A percentile compares a stretch with the other conserved stretches of the same genome.
phyloP scores from a whole-genome alignment of 2,329 filamentous ascomycete species.

The Lecanicillium sp. region DNA sequence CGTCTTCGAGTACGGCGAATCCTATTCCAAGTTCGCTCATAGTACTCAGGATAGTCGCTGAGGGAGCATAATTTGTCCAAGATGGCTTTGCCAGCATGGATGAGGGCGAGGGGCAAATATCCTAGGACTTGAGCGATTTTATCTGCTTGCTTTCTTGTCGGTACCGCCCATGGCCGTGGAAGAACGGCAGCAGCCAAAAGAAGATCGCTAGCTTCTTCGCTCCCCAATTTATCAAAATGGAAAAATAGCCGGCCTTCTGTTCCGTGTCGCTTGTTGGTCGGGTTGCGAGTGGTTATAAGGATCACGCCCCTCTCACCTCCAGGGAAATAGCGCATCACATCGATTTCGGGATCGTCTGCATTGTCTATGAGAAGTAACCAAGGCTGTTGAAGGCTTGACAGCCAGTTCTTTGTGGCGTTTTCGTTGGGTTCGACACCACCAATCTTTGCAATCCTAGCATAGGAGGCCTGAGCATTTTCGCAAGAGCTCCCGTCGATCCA shows the following conservation, averaged over 20 bases:
- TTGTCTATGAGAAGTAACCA: slow-evolving; percentile 9
- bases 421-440: slow-evolving; percentile 6
- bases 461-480: slow-evolving; percentile 2
- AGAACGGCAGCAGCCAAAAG: slow-evolving; percentile 5
- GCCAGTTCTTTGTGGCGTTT: slow-evolving; percentile 5
- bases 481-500: slow-evolving; percentile 7
- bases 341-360: slow-evolving; percentile 4
- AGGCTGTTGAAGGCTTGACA: slow-evolving; percentile 3
- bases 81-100: slow-evolving; percentile 10
- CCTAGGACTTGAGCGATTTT: slow-evolving; percentile 6
- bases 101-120: slow-evolving; percentile 8
- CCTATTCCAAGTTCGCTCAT: slow-evolving; percentile 3
- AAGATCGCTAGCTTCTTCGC: slow-evolving; percentile 6
- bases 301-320: slow-evolving; percentile 6
- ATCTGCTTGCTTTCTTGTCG: slow-evolving; percentile 1
- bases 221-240: slow-evolving; percentile 5
- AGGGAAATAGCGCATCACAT: slow-evolving; percentile 6
- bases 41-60: slow-evolving; percentile 6
- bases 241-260: slow-evolving; percentile 4
- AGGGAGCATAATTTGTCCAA: slow-evolving; percentile 6
- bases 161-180: slow-evolving; percentile 6
- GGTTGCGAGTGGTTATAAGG: slow-evolving; percentile 9
- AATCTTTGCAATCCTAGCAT: slow-evolving; percentile 1
- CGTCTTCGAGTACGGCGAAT: not conserved
- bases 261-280: slow-evolving; percentile 4